These are phyloP conservation scores for Starmerella roubikii DNA, from an alignment of 805 yeast species.

Conservation along the genomic window DNA sequence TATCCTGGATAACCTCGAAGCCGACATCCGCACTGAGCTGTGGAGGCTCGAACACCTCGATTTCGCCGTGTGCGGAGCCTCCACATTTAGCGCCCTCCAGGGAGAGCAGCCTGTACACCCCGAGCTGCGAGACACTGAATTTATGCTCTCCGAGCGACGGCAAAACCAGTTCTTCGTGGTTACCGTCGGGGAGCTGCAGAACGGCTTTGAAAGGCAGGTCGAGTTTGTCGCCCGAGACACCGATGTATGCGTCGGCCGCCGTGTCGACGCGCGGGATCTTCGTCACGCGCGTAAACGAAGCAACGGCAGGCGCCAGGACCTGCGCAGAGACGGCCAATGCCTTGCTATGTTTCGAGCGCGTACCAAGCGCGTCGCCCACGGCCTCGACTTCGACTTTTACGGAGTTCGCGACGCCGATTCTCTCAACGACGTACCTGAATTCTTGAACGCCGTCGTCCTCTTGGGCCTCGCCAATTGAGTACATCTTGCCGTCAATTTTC, in stretches of 20 bases:
- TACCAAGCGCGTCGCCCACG: slow-evolving; percentile 1
- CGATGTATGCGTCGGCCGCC: slow-evolving; percentile 4
- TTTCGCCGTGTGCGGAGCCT: slow-evolving; percentile 42
- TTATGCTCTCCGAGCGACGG: neutral
- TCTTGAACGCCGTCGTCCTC: slow-evolving; percentile 4
- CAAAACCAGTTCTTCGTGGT: neutral
- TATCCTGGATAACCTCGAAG: slow-evolving; percentile 53
- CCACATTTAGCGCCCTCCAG: slow-evolving; percentile 52
- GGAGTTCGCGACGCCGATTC: neutral
- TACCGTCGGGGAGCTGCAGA: slow-evolving; percentile 9
- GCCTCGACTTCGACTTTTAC: neutral
- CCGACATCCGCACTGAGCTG: slow-evolving; percentile 35
- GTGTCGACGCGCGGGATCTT: slow-evolving; percentile 2
- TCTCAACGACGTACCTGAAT: neutral
- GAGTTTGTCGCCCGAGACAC: slow-evolving; percentile 10
- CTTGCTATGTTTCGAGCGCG: neutral
- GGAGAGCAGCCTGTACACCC: slow-evolving; percentile 44
- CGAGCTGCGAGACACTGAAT: slow-evolving; percentile 33
- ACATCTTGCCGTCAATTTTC: slow-evolving; percentile 19
- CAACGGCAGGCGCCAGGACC: neutral
- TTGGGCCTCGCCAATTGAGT: slow-evolving; percentile 6
- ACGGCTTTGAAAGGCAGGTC: slow-evolving; percentile 39
- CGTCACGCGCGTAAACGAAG: neutral
- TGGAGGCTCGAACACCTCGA: slow-evolving; percentile 45
- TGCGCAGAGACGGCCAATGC: neutral